Evolutionary conservation across 2,329 filamentous ascomycete genomes (phyloP), one percentile per base, ranked within the genome.

Genomic region (Fusarium pilosicola): DNA sequence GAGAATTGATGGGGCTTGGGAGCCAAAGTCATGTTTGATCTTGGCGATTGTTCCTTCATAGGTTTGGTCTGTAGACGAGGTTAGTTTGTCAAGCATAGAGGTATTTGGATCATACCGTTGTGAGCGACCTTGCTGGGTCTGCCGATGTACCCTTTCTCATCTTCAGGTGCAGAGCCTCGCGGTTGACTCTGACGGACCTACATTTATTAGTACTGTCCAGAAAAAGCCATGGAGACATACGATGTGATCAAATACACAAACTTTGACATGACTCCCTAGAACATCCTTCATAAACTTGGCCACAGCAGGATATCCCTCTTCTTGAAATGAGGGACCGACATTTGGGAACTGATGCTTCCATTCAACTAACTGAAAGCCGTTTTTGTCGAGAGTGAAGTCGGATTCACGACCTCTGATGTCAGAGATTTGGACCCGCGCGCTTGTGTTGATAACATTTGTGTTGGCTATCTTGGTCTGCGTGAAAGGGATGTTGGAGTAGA

Each of bases 191-290:
- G 46, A 6, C 46, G 46, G 11, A 32, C 46, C 46, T 49, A 12
- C 1, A 7, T 3, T 0, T 0, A 9, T 49, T 14, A 49, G 15
- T 0, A 3, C 8, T 46, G 26, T 7, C 18, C 6, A 28, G 24
- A 28, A 15, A 1, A 28, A 4, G 2, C 24, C 12, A 24, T 1
- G 11, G 46, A 18, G 26, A n/a, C 46, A 17, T 49, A 49, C 46
- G 6, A 49, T 49, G 7, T 49, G 28, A 32, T 49, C 46, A 49
- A 49, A 49, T 0, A 49, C 46, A 5, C 46, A 49, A 49, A 32
- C 28, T 6, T 49, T n/a, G 28, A 49, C 46, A n/a, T 49, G 46
- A 6, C 28, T 32, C 5, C 46, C 46, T 0, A 49, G 15, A 18
- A 32, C 14, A 0, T 49, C 28, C 1, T 49, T 49, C 28, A 49